Percentiles rank a stretch among this genome's conserved stretches.
Evolutionary conservation across 768 basidiomycete genomes (phyloP).

Genomic region (Agrocybe chaxingu): DNA sequence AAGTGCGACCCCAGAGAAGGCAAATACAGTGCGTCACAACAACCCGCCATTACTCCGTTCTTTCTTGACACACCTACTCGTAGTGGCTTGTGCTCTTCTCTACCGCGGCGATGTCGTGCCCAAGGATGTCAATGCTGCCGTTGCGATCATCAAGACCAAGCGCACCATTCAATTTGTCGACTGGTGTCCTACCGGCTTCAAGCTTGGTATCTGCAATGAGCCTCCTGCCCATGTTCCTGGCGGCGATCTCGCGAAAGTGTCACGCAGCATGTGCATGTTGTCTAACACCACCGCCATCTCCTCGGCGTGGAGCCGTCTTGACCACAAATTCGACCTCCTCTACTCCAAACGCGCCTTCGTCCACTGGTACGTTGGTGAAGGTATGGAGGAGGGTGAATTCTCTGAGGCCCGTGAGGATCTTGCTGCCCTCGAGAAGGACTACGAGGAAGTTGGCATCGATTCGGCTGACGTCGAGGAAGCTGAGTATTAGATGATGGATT

Average conservation of each 20-base stretch:
- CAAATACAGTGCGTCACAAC: slow-evolving; percentile 81
- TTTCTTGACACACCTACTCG: slow-evolving; percentile 13
- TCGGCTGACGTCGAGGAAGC: slow-evolving; percentile 72
- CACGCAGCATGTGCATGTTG: slow-evolving; percentile 95
- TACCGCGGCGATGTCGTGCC: slow-evolving; percentile 97
- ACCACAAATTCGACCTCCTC: slow-evolving; percentile 98
- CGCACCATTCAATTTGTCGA: slow-evolving; percentile 97
- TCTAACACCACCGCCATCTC: slow-evolving; percentile 94
- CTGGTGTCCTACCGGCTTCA: slow-evolving; percentile 98
- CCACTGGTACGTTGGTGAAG: slow-evolving; percentile 97
- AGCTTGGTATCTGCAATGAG: slow-evolving; percentile 98
- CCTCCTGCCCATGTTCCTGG: slow-evolving; percentile 88
- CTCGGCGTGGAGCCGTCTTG: slow-evolving; percentile 87
- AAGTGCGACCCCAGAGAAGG: slow-evolving; percentile 95
- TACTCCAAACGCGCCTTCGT: slow-evolving; percentile 95
- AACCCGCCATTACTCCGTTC: neutral
- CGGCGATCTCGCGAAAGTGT: slow-evolving; percentile 92
- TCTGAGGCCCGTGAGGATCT: slow-evolving; percentile 98
- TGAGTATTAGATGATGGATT: slow-evolving; percentile 43
- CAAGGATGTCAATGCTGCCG: slow-evolving; percentile 92
- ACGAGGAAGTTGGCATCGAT: slow-evolving; percentile 84
- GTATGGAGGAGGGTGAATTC: slow-evolving; percentile 99
- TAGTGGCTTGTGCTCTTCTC: slow-evolving; percentile 88
- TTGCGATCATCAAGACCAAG: slow-evolving; percentile 95
- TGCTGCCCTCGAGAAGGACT: slow-evolving; percentile 94